Evolutionary conservation across 495 filamentous ascomycete species (phyloP), one percentile per base, ranked within the genome.

Genomic region (Lineolata rhizophorae): DNA sequence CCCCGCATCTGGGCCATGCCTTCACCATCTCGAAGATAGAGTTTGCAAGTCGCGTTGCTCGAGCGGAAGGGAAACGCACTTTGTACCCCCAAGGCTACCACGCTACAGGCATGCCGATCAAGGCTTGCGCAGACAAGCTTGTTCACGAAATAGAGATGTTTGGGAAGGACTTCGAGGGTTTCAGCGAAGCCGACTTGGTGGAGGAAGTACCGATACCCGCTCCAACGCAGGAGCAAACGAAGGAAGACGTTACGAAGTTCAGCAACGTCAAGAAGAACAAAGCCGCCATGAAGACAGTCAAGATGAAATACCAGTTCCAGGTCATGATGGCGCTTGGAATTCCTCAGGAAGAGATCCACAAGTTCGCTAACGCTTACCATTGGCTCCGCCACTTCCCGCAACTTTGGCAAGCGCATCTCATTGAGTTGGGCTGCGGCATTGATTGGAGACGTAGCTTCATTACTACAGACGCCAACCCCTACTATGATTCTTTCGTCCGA

Each of bases 41-140:
- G 52, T 97, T 93, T 51, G 68, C 72, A 39, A 65, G 72, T 24
- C 79, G 84, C 21, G 76, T 73, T 40, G 71, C 74, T 24, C 60
- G 85, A 22, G 90, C 94, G 83, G 67, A 87, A 52, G 87, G 87
- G 39, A 80, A 80, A 57, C 61, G 75, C 28, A 62, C 69, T 36
- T 60, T 95, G 27, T 94, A 85, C 53, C 87, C 87, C 32, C 68
- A 79, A 30, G 90, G 87, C 10, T 95, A 77, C 55, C 87, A 97
- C 57, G 90, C 81, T 55, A 94, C 90, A 0, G 87, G 87, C 48
- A 85, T 97, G 70, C 83, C 87, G 3, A 95, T 97, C 57, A 94
- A 93, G 52, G 83, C 87, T 3, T 91, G 78, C 47, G 85, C 87
- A 17, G 87, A 97, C 55, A 95, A 94, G 56, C 70, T 97, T 21